Evolutionary conservation across 805 yeast species (phyloP).

Genomic region (Kazachstania martiniae): DNA sequence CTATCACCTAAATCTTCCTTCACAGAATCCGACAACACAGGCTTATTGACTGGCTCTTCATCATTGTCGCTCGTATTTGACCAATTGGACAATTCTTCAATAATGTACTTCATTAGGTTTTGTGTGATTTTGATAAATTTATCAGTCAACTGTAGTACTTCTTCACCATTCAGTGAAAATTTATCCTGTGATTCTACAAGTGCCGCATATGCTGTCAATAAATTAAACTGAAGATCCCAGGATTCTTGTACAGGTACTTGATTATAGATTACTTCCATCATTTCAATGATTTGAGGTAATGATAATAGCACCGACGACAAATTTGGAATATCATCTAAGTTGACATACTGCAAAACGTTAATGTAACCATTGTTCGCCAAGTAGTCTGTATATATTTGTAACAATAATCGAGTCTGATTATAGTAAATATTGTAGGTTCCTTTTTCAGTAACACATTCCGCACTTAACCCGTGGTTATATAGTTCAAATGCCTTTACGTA

Average conservation of each 20-base stretch:
- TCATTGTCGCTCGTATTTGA: background rate
- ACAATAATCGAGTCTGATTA: constrained; percentile 22
- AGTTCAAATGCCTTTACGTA: constrained; percentile 18
- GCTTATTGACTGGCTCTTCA: background rate
- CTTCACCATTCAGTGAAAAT: constrained; percentile 6
- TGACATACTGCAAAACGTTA: constrained; percentile 21
- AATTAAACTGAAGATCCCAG: constrained; percentile 27
- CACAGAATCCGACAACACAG: background rate
- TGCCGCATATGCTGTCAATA: constrained; percentile 18
- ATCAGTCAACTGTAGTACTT: constrained; percentile 9
- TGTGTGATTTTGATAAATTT: constrained; percentile 12
- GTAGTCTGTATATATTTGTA: constrained; percentile 23
- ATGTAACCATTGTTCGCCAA: constrained; percentile 22
- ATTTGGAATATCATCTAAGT: constrained; percentile 16
- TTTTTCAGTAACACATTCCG: constrained; percentile 9
- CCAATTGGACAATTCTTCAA: constrained; percentile 11
- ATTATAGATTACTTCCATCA: too few relatives aligned
- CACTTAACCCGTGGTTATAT: constrained; percentile 27
- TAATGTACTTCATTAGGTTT: constrained; percentile 9
- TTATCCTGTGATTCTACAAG: constrained; percentile 14
- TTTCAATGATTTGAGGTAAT: constrained; percentile 13
- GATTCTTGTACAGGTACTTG: too few relatives aligned
- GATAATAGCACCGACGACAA: constrained; percentile 7
- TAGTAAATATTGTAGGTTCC: constrained; percentile 28
- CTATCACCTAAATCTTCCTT: constrained; percentile 8